Evolutionary conservation across 805 yeast genomes (phyloP).

Genomic region (Teunomyces stri): DNA sequence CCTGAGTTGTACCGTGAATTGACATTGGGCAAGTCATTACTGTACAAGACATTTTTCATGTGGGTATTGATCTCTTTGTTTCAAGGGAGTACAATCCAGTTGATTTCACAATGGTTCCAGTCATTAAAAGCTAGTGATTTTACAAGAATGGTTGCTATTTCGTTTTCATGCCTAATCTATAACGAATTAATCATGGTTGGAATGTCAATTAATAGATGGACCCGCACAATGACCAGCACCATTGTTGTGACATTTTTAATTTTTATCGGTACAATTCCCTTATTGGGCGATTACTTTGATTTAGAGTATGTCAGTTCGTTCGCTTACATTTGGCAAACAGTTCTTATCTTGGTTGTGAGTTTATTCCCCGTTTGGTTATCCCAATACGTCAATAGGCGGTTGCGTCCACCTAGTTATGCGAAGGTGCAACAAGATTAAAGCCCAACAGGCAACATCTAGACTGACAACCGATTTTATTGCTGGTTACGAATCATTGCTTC

Average conservation of each 20-base stretch:
- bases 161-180: constrained; percentile 74
- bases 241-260: constrained; percentile 67
- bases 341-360: constrained; percentile 63
- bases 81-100: constrained; percentile 86
- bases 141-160: constrained; percentile 76
- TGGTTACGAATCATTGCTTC: background rate
- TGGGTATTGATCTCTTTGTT: constrained; percentile 90
- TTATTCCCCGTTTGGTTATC: constrained; percentile 88
- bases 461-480: background rate
- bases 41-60: constrained; percentile 82
- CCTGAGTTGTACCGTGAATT: constrained; percentile 95
- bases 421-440: constrained; percentile 79
- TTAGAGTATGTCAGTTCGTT: constrained; percentile 57
- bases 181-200: constrained; percentile 95
- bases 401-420: constrained; percentile 95
- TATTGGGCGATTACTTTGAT: constrained; percentile 84
- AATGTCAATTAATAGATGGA: constrained; percentile 91
- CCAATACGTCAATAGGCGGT: constrained; percentile 66
- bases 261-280: constrained; percentile 76
- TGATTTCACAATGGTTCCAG: constrained; percentile 73
- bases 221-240: constrained; percentile 66
- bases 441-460: background rate
- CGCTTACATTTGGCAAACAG: constrained; percentile 66
- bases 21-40: constrained; percentile 81
- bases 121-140: constrained; percentile 57